Evolutionary conservation across 768 basidiomycete genomes (phyloP), one percentile per base, ranked within the genome.

Genomic region (Lactifluus pinguis): DNA sequence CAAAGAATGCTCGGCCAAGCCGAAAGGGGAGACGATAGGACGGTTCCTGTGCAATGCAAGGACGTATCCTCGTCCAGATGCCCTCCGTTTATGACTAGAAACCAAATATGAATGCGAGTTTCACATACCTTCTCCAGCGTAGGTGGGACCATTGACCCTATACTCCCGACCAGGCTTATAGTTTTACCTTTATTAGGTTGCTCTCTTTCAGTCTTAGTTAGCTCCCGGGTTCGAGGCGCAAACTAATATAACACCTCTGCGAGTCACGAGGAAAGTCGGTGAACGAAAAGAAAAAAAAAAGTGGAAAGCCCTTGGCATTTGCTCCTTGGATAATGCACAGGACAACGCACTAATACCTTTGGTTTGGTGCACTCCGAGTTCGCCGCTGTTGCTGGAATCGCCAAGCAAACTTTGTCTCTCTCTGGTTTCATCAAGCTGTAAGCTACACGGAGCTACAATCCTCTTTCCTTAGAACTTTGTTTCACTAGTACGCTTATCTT

Each of bases 1-100:
- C 79, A 19, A 94, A 89, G 75, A 94, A 94, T 69, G 89, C 89
- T n/a, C 79, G 92, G 32, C 85, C 88, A 8, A 77, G 75, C 65
- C 73, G 71, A 41, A 79, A 75, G 67, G 72, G 77, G 68, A 73
- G 30, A 63, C 66, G 54, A 61, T 72, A 68, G 59, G 5, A 9
- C 4, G 32, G 30, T 42, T 29, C 25, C 6, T 15, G 47, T 52
- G 30, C 14, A 34, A 4, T 34, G 51, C 38, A 15, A 41, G 19
- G 47, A 44, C 15, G 17, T 32, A n/a, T 15, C 25, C 30, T 8
- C 29, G 5, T 38, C 45, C n/a, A 48, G 19, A 29, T 32, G 42
- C 38, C 19, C 8, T 30, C 30, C 4, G 14, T 25, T 51, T 36
- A 30, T 51, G 30, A 17, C 15, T 14, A 21, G 53, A 44, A 56